Percentiles rank a stretch among this genome's conserved stretches.
These are phyloP conservation scores for Cardiospermum halicacabum DNA, from an alignment of 345 rosid species.

Conservation along the genomic window DNA sequence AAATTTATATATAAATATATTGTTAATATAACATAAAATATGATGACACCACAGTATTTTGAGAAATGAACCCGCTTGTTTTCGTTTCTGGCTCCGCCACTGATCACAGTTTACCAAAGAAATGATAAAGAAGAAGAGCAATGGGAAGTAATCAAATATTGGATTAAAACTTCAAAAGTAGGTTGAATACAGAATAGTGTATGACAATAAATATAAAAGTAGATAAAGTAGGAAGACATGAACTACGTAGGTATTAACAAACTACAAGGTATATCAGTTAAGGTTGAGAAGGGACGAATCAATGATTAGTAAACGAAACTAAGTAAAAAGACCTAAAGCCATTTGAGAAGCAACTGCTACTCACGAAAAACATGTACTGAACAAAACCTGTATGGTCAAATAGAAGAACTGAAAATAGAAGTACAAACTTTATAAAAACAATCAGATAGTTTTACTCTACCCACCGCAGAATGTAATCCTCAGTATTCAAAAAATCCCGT, in stretches of 20 bases:
- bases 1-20: too few relatives aligned
- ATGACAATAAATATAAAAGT: neutral
- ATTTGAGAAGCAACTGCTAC: too few relatives aligned
- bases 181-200: neutral
- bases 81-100: too few relatives aligned
- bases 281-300: neutral
- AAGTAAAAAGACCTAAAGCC: neutral
- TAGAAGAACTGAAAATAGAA: neutral
- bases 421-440: conserved; percentile 1
- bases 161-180: neutral
- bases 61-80: too few relatives aligned
- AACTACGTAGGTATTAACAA: neutral
- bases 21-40: too few relatives aligned
- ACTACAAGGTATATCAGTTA: neutral
- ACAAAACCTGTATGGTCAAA: neutral
- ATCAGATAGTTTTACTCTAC: conserved; percentile 33
- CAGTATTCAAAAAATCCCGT: conserved; percentile 63
- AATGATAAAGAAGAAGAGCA: too few relatives aligned
- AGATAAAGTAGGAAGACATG: neutral
- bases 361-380: neutral
- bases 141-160: conserved; percentile 1
- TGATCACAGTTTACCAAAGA: too few relatives aligned
- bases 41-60: too few relatives aligned
- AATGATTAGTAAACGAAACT: neutral
- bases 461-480: conserved; percentile 87